Conservation (phyloP, 352 stramenopile genomes). For the Aphanomyces astaci region DNA sequence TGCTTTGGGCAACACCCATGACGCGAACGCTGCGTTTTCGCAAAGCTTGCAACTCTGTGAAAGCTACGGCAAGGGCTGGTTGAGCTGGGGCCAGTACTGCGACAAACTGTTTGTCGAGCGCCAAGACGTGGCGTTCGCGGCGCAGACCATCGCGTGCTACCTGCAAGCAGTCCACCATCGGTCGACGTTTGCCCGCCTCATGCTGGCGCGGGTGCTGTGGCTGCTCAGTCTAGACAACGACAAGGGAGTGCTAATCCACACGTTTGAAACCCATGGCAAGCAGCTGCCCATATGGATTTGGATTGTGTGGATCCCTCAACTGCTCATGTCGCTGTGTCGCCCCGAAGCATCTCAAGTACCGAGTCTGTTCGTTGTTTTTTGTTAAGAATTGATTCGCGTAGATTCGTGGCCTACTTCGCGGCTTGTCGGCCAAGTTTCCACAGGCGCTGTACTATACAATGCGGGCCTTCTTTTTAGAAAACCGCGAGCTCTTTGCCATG, state of each 20-base stretch:
- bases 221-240: slow-evolving; percentile 85
- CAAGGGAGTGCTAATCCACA: slow-evolving; percentile 56
- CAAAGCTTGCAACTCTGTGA: slow-evolving; percentile 88
- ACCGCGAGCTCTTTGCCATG: slow-evolving; percentile 78
- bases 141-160: slow-evolving; percentile 90
- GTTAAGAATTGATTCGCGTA: slow-evolving; percentile 24
- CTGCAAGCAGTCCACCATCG: slow-evolving; percentile 89
- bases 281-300: slow-evolving; percentile 97
- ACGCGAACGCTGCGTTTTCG: slow-evolving; percentile 89
- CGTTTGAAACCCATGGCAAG: slow-evolving; percentile 91
- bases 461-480: slow-evolving; percentile 96
- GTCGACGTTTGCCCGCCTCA: slow-evolving; percentile 78
- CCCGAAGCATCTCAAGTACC: slow-evolving; percentile 73
- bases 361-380: background rate
- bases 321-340: slow-evolving; percentile 92
- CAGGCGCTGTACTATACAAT: slow-evolving; percentile 98
- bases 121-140: slow-evolving; percentile 67
- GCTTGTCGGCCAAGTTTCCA: slow-evolving; percentile 89
- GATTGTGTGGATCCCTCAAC: slow-evolving; percentile 98
- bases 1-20: slow-evolving; percentile 55
- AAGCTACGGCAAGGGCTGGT: slow-evolving; percentile 90
- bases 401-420: slow-evolving; percentile 73
- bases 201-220: slow-evolving; percentile 88
- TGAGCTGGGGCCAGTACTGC: slow-evolving; percentile 91
- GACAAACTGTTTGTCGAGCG: slow-evolving; percentile 74